Evolutionary conservation across 352 stramenopile species (phyloP).

Genomic region (Pythium plurisporium): DNA sequence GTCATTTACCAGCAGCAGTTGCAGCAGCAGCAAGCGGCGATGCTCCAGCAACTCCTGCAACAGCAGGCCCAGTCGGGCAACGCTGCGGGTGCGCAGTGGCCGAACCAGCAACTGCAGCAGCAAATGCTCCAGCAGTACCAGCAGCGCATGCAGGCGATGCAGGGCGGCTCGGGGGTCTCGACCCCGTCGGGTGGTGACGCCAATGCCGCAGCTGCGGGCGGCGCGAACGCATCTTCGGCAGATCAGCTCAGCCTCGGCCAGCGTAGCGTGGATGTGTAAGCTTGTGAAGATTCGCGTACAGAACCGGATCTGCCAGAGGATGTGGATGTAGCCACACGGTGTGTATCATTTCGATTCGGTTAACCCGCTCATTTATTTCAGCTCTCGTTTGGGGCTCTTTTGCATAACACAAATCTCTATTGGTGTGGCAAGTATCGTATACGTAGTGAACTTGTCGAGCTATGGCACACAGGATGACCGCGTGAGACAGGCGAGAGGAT

Average conservation of each 20-base stretch:
- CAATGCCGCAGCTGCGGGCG: slow-evolving; percentile 27
- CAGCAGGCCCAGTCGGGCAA: slow-evolving; percentile 68
- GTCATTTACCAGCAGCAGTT: slow-evolving; percentile 85
- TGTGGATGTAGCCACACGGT: background rate
- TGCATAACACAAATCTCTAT: slow-evolving; percentile 14
- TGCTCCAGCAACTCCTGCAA: slow-evolving; percentile 86
- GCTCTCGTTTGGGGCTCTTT: slow-evolving; percentile 4
- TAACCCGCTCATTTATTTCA: slow-evolving; percentile 30
- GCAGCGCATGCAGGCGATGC: slow-evolving; percentile 69
- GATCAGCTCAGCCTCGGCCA: slow-evolving; percentile 74
- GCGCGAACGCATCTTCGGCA: slow-evolving; percentile 28
- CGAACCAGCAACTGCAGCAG: slow-evolving; percentile 80
- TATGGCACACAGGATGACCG: slow-evolving; percentile 1
- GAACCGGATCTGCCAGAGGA: too few species aligned
- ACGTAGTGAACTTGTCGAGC: background rate
- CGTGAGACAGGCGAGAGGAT: background rate
- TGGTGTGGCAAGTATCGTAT: background rate
- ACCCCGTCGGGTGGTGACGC: slow-evolving; percentile 46
- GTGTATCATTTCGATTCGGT: slow-evolving; percentile 19
- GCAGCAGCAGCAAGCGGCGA: slow-evolving; percentile 83
- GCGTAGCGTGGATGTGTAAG: slow-evolving; percentile 74
- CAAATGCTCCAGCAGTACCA: slow-evolving; percentile 90
- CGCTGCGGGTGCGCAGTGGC: slow-evolving; percentile 48
- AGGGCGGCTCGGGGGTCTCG: slow-evolving; percentile 34
- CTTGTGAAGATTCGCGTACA: too few species aligned